phyloP scores from a whole-genome alignment of 164 flowering plant species.

The Macadamia tetraphylla region DNA sequence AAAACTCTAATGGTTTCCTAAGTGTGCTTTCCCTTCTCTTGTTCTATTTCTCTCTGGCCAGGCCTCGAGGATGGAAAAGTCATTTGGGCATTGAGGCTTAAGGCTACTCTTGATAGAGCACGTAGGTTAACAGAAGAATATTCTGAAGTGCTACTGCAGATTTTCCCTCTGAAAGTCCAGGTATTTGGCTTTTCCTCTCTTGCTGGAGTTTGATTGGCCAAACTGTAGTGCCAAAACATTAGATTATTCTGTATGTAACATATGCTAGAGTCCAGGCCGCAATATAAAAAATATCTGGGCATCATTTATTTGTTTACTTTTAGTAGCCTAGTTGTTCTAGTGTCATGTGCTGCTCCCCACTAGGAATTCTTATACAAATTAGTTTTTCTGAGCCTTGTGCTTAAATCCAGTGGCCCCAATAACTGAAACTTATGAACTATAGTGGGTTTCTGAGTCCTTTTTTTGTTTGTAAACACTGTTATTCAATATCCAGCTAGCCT shows the following conservation, averaged over 20 bases:
- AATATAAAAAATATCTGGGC: too few species aligned
- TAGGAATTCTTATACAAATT: too few species aligned
- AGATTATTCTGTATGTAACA: background rate
- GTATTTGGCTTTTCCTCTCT: constrained; percentile 17
- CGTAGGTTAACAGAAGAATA: constrained; percentile 90
- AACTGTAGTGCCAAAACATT: background rate
- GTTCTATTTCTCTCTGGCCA: constrained; percentile 18
- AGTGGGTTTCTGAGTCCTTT: too few species aligned
- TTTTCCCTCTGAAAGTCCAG: constrained; percentile 76
- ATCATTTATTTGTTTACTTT: too few species aligned
- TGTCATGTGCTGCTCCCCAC: too few species aligned
- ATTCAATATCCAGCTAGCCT: background rate
- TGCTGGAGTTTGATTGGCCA: constrained; percentile 1
- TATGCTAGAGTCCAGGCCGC: background rate
- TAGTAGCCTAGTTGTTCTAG: too few species aligned
- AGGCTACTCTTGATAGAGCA: constrained; percentile 93
- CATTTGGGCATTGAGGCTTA: constrained; percentile 85
- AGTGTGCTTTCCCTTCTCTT: background rate
- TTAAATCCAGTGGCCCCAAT: too few species aligned
- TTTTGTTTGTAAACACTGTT: too few species aligned
- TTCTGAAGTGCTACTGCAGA: constrained; percentile 78
- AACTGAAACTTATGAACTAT: too few species aligned
- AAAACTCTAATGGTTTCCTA: background rate
- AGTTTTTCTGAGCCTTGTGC: too few species aligned
- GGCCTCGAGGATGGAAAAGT: constrained; percentile 81